phyloP scores from a whole-genome alignment of 2,329 filamentous ascomycete species.

The Diaporthe ampelina region DNA sequence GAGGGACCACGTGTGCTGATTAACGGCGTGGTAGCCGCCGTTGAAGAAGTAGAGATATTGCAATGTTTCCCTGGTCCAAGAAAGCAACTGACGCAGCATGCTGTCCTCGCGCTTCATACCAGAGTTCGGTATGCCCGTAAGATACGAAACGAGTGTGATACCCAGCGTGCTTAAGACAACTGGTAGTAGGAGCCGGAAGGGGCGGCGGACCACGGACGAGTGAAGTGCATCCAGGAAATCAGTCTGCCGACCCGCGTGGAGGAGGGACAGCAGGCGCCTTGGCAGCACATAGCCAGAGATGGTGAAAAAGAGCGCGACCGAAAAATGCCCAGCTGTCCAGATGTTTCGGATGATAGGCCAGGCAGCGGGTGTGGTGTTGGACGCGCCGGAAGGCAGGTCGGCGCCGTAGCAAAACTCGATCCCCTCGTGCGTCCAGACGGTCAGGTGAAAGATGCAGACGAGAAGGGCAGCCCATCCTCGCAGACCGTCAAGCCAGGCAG shows the following conservation, averaged over 20 bases:
- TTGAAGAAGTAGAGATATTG: slow-evolving; percentile 39
- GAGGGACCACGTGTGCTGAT: slow-evolving; percentile 41
- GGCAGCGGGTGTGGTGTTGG: slow-evolving; percentile 24
- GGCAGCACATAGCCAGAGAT: slow-evolving; percentile 45
- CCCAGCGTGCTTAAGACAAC: slow-evolving; percentile 30
- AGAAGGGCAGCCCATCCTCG: slow-evolving; percentile 37
- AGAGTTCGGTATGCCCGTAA: slow-evolving; percentile 30
- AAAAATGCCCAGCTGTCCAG: slow-evolving; percentile 33
- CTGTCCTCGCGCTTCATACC: slow-evolving; percentile 15
- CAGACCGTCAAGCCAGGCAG: slow-evolving; percentile 38
- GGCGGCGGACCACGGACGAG: slow-evolving; percentile 34
- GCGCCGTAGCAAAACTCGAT: slow-evolving; percentile 36
- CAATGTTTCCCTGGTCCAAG: slow-evolving; percentile 27
- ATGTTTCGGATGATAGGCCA: slow-evolving; percentile 27
- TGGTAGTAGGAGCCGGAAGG: slow-evolving; percentile 29
- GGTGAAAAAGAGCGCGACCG: slow-evolving; percentile 36
- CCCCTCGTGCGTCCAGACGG: slow-evolving; percentile 28
- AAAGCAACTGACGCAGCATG: slow-evolving; percentile 25
- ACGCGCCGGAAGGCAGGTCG: slow-evolving; percentile 6
- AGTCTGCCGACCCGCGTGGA: slow-evolving; percentile 32
- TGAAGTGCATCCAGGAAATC: slow-evolving; percentile 31
- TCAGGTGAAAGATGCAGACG: slow-evolving; percentile 35
- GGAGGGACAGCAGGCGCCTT: slow-evolving; percentile 22
- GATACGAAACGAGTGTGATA: slow-evolving; percentile 15
- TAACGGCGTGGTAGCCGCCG: slow-evolving; percentile 30